Base-by-base conservation (phyloP, 352 stramenopile genomes). In the Phytophthora boehmeriae region DNA sequence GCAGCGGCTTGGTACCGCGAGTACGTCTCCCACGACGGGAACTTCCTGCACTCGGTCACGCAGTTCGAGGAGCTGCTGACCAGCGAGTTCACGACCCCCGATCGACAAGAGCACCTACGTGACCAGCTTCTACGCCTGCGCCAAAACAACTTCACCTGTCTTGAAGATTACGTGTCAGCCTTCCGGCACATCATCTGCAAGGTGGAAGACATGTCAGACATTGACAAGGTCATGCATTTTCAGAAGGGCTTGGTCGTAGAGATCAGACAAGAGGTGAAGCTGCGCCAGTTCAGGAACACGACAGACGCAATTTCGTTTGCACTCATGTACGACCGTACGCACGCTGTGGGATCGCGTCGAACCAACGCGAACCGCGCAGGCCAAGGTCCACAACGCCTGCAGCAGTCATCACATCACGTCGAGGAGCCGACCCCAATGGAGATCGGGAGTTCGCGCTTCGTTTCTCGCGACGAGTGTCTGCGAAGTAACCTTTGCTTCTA, bases 151-250 rank as follows among this genome's bases (percentile, higher is more conserved):
- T 50, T 53, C 34, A 16, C 17, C 3, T 55, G 56, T 34, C 56
- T 64, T 0, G 48, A 59, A 48, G 54, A 62, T 14, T 51, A 63
- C 9, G 45, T 57, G 0, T 4, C 45, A 1, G 22, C 23, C 3
- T 63, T 57, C 9, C 13, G 30, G 10, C 10, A 19, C n/a, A 64
- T 64, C 3, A 64, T 65, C 41, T 51, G 56, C 47, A 56, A 64
- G 20, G 19, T 52, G 4, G 28, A 57, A 25, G 20, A 55, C 4
- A 46, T 46, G 48, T 55, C 48, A 3, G 34, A 46, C 6, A 55
- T 46, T 22, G 47, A 65, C 41, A 59, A 65, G n/a, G 47, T 49
- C 1, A 65, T 65, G 30, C 39, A 59, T 14, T 64, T 64, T 14
- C 39, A 58, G 48, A 65, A 53, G 32, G 28, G 41, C 2, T 16